These are phyloP conservation scores for Obelidium mucronatum DNA, from an alignment of 192 early-diverging fungal species.

Conservation along the genomic window DNA sequence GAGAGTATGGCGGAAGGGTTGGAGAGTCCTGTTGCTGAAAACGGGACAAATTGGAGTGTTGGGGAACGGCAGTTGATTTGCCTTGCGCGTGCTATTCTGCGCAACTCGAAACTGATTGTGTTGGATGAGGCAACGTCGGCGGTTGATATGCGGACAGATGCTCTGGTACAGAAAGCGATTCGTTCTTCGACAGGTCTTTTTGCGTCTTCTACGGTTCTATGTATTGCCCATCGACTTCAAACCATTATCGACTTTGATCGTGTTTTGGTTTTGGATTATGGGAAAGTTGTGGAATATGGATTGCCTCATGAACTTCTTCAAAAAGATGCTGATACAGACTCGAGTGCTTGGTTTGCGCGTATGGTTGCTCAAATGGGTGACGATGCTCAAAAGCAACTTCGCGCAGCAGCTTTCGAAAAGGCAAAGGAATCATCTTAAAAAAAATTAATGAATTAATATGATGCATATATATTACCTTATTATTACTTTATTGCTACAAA, in stretches of 20 bases:
- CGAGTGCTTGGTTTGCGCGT: constrained; percentile 48
- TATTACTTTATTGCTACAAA: no score
- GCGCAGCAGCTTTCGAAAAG: constrained; percentile 41
- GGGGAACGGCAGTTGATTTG: constrained; percentile 79
- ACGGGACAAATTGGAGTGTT: constrained; percentile 44
- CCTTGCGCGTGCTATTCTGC: constrained; percentile 74
- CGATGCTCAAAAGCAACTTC: constrained; percentile 43
- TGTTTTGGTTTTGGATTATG: constrained; percentile 76
- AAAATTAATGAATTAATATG: no score
- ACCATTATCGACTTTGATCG: constrained; percentile 61
- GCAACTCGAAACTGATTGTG: constrained; percentile 50
- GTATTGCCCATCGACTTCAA: constrained; percentile 52
- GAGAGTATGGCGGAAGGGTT: constrained; percentile 55
- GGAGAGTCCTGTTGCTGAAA: constrained; percentile 71
- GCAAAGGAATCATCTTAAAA: no score
- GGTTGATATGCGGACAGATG: constrained; percentile 52
- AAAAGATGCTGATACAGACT: constrained; percentile 34
- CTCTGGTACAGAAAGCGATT: constrained; percentile 22
- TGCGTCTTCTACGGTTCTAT: constrained; percentile 52
- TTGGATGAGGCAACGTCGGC: constrained; percentile 61
- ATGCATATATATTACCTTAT: no score
- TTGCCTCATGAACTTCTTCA: constrained; percentile 49
- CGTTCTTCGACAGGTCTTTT: constrained; percentile 41
- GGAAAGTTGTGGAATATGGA: constrained; percentile 57
- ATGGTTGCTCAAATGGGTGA: constrained; percentile 57